These are phyloP conservation scores for Fibroporia radiculosa DNA, from an alignment of 768 basidiomycete genomes.

Conservation along the genomic window DNA sequence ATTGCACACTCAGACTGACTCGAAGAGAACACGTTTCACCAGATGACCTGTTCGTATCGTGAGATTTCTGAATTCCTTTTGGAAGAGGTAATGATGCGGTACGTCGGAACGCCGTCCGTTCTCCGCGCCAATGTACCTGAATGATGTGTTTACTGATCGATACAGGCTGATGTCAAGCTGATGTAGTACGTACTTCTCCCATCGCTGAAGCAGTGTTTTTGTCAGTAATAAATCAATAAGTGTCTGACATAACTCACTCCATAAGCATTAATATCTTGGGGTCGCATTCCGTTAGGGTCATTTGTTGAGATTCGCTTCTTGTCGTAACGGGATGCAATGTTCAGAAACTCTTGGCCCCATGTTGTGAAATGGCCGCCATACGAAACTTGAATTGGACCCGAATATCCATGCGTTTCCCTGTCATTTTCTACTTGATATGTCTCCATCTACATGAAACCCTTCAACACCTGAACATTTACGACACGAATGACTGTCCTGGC, in stretches of 20 bases:
- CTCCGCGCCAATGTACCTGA: slow-evolving; percentile 43
- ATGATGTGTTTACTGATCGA: background rate
- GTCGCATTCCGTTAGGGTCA: slow-evolving; percentile 47
- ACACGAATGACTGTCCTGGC: background rate
- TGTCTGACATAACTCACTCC: slow-evolving; percentile 29
- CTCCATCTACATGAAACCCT: slow-evolving; percentile 20
- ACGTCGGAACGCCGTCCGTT: slow-evolving; percentile 52
- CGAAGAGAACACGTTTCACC: slow-evolving; percentile 28
- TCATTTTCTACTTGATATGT: slow-evolving; percentile 24
- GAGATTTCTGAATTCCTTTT: slow-evolving; percentile 22
- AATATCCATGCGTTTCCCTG: slow-evolving; percentile 28
- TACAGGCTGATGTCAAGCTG: background rate
- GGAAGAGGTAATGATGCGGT: slow-evolving; percentile 35
- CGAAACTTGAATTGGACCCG: slow-evolving; percentile 30
- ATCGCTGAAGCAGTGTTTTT: slow-evolving; percentile 31
- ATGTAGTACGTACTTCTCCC: slow-evolving; percentile 37
- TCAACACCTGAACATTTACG: background rate
- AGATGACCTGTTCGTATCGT: slow-evolving; percentile 23
- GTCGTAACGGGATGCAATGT: slow-evolving; percentile 39
- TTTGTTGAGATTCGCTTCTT: slow-evolving; percentile 34
- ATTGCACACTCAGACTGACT: slow-evolving; percentile 19
- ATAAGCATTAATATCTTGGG: slow-evolving; percentile 31
- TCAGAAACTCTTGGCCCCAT: slow-evolving; percentile 39
- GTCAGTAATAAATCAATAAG: background rate
- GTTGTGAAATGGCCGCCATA: slow-evolving; percentile 31